Evolutionary conservation across 495 filamentous ascomycete genomes (phyloP), one percentile per base, ranked within the genome.

Genomic region (Penicillium manginii): DNA sequence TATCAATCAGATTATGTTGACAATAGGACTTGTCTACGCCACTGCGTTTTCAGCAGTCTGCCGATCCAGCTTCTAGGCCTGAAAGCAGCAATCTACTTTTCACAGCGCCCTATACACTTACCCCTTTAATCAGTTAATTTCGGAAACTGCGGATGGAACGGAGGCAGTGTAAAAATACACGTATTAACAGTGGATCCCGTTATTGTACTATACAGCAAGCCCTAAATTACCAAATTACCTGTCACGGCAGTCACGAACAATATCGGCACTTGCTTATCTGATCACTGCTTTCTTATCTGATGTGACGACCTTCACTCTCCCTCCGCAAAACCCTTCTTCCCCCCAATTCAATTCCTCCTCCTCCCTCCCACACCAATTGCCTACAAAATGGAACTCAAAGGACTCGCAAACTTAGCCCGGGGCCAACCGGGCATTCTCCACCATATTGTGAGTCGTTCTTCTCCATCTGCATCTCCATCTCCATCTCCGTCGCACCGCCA

Each of bases 381-480:
- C 50, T 19, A 26, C 46, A 55, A 19, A 33, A 70, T 70, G 67
- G 49, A 68, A 57, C 43, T 70, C 47, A 70, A 68, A 40, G 23
- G 48, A 4, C 50, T 63, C 21, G 58, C 61, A 29, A 64, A 62
- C 18, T 21, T 66, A 40, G 53, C 67, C 3, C 59, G 54, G 11
- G 67, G 65, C 42, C 60, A 70, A 22, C 62, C 67, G 4, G 67
- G 67, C 43, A 54, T 70, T 4, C 58, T 70, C n/a, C 67, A 70
- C 42, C 60, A 68, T 48, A 66, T 67, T 17, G 67, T 70, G 33
- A 22, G 19, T 52, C 5, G 60, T 14, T n/a, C 21, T 19, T n/a
- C 23, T 21, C 8, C 11, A 18, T 17, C n/a, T n/a, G n/a, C 52
- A 26, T 29, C 26, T 29, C 26, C n/a, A n/a, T 17, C 19, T 40